These are phyloP conservation scores for Pythium aquatile DNA, from an alignment of 352 stramenopile genomes.

Conservation along the genomic window DNA sequence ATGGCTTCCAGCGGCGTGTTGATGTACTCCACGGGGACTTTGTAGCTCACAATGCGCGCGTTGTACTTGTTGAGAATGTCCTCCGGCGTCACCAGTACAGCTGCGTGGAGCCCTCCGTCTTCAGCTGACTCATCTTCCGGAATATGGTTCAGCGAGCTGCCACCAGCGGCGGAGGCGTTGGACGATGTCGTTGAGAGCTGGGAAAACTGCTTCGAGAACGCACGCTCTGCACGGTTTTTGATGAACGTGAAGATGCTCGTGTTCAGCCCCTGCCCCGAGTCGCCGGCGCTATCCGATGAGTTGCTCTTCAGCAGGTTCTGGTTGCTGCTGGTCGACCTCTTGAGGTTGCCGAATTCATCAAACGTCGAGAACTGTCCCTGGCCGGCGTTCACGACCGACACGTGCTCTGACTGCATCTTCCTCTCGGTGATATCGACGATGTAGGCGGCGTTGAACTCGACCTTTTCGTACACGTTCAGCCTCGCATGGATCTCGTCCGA, in stretches of 20 bases:
- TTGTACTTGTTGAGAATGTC: slow-evolving; percentile 50
- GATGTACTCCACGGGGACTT: slow-evolving; percentile 51
- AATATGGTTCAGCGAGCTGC: slow-evolving; percentile 35
- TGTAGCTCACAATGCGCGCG: slow-evolving; percentile 48
- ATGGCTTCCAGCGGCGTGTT: slow-evolving; percentile 55
- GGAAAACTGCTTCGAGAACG: slow-evolving; percentile 69
- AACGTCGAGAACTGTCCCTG: slow-evolving; percentile 68
- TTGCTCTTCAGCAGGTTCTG: slow-evolving; percentile 16
- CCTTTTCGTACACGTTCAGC: slow-evolving; percentile 56
- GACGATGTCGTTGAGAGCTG: slow-evolving; percentile 21
- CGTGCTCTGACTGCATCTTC: slow-evolving; percentile 52
- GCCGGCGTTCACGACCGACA: slow-evolving; percentile 52
- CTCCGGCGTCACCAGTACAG: slow-evolving; percentile 35
- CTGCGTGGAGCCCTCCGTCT: slow-evolving; percentile 24
- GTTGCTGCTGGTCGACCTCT: slow-evolving; percentile 35
- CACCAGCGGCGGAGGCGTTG: background rate
- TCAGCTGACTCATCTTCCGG: slow-evolving; percentile 45
- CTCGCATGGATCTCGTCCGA: slow-evolving; percentile 58
- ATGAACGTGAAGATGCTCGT: slow-evolving; percentile 75
- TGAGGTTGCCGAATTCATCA: slow-evolving; percentile 81
- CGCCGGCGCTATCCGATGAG: background rate
- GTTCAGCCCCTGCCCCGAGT: slow-evolving; percentile 37
- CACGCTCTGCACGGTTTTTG: slow-evolving; percentile 63
- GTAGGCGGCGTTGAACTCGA: slow-evolving; percentile 57
- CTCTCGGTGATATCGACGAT: slow-evolving; percentile 69